Conservation (phyloP, 2,329 filamentous ascomycete species). For the Diaporthe sp. region DNA sequence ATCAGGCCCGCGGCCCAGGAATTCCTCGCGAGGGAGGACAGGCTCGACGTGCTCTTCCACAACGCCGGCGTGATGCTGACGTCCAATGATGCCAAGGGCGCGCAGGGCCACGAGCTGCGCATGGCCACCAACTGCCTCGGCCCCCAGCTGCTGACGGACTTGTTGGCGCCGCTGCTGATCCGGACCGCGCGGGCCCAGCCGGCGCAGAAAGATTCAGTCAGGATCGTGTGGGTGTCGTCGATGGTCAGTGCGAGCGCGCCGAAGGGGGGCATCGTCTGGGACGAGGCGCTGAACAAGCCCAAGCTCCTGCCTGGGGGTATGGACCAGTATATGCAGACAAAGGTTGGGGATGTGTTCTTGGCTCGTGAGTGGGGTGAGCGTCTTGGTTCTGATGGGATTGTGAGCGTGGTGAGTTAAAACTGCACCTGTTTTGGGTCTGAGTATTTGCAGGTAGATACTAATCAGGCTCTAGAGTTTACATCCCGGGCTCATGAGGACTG, state of each 20-base stretch:
- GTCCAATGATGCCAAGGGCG: neutral
- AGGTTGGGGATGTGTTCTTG: constrained; percentile 29
- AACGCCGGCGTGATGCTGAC: constrained; percentile 32
- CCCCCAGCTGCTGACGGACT: constrained; percentile 10
- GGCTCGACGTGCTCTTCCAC: constrained; percentile 32
- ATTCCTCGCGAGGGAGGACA: neutral
- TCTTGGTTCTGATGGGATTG: constrained; percentile 14
- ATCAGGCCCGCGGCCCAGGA: neutral
- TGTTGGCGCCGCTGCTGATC: constrained; percentile 11
- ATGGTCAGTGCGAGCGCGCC: neutral
- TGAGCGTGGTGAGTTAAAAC: constrained; percentile 15
- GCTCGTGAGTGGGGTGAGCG: constrained; percentile 19
- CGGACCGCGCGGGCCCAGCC: neutral
- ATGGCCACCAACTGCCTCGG: constrained; percentile 35
- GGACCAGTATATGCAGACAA: constrained; percentile 26
- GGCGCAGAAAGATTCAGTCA: neutral
- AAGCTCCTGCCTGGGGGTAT: constrained; percentile 18
- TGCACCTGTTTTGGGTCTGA: too few relatives aligned
- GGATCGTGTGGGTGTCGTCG: constrained; percentile 29
- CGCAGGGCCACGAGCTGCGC: constrained; percentile 26
- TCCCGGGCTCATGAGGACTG: constrained; percentile 27
- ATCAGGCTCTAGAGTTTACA: neutral
- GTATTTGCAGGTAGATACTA: neutral
- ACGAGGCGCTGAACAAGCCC: neutral
- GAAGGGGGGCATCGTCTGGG: constrained; percentile 21